Percentiles rank a stretch among this genome's conserved stretches.
Evolutionary conservation across 192 early-diverging fungal species (phyloP).

Genomic region (Borealophlyctis nickersoniae): DNA sequence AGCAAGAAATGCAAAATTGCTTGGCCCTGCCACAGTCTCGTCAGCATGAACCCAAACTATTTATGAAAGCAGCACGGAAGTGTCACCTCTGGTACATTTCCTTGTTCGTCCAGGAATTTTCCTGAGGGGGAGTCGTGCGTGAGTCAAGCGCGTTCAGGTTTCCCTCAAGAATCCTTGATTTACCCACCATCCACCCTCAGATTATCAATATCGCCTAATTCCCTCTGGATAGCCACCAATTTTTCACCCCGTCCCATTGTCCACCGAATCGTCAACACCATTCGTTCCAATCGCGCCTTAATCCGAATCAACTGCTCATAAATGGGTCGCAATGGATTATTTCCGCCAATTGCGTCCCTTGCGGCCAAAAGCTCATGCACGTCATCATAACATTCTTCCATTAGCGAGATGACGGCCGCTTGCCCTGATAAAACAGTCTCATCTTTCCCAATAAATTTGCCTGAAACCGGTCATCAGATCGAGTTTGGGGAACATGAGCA

Average conservation of each 20-base stretch:
- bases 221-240: conserved; percentile 51
- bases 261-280: conserved; percentile 73
- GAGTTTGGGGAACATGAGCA: too few species aligned
- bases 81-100: conserved; percentile 61
- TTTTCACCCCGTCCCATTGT: conserved; percentile 38
- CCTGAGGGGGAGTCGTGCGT: too few species aligned
- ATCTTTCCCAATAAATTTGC: conserved; percentile 69
- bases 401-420: conserved; percentile 70
- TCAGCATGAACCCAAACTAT: too few species aligned
- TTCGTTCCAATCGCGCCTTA: conserved; percentile 70
- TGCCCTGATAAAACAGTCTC: conserved; percentile 77
- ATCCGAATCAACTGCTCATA: conserved; percentile 50
- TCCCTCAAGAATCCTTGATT: too few species aligned
- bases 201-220: conserved; percentile 79
- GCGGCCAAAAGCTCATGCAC: conserved; percentile 76
- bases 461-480: too few species aligned
- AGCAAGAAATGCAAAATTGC: conserved; percentile 53
- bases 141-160: too few species aligned
- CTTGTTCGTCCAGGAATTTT: conserved; percentile 67
- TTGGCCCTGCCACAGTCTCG: too few species aligned
- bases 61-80: too few species aligned
- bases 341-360: conserved; percentile 58
- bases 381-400: conserved; percentile 80
- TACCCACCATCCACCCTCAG: conserved; percentile 79
- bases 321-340: conserved; percentile 33